Evolutionary conservation across 192 early-diverging fungal genomes (phyloP).

Genomic region (Helicostylum pulchrum): DNA sequence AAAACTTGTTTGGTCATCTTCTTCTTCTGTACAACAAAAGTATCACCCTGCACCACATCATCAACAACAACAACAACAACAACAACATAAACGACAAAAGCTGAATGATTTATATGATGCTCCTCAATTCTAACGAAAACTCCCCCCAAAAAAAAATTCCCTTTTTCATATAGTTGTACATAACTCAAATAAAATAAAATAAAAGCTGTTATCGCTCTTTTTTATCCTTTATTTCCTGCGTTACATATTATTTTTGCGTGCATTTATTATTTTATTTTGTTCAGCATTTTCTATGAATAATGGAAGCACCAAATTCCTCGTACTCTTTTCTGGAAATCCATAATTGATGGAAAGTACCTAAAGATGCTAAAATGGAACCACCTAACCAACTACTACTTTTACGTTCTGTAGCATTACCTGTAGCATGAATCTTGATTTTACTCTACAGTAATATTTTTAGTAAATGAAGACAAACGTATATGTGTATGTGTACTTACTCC

Average conservation of each 20-base stretch:
- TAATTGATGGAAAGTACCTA: constrained; percentile 97
- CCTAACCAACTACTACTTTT: constrained; percentile 96
- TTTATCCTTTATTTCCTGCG: too few relatives aligned
- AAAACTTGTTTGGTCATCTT: constrained; percentile 1
- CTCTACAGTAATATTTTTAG: constrained; percentile 44
- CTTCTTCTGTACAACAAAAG: neutral
- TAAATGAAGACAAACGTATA: neutral
- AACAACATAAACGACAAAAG: neutral
- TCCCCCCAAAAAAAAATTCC: neutral
- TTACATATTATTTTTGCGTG: neutral
- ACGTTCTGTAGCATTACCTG: constrained; percentile 77
- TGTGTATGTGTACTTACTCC: constrained; percentile 50
- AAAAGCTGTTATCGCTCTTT: too few relatives aligned
- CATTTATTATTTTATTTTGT: constrained; percentile 23
- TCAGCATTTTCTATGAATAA: constrained; percentile 83
- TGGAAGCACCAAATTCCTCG: constrained; percentile 77
- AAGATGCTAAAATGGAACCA: constrained; percentile 89
- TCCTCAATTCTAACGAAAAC: neutral
- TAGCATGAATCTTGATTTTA: constrained; percentile 79
- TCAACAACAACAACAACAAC: neutral
- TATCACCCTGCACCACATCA: neutral
- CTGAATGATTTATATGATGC: neutral
- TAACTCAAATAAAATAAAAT: too few relatives aligned
- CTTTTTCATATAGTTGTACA: neutral
- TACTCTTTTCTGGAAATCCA: constrained; percentile 98